phyloP scores from a whole-genome alignment of 1,284 basidiomycete genomes.

The Ceratobasidium sp. region DNA sequence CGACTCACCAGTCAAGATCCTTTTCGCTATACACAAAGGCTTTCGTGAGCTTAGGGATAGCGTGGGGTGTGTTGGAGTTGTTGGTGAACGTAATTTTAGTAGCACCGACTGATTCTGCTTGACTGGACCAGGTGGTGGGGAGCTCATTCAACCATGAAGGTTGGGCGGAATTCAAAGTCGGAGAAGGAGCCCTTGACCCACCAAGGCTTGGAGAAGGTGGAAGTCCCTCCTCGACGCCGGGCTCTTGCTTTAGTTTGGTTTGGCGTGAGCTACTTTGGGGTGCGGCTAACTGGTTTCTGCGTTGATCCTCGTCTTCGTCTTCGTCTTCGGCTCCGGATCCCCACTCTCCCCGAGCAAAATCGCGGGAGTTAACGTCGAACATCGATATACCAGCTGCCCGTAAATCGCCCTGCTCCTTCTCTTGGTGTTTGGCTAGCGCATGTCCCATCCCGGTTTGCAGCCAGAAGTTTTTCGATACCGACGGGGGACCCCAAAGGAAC shows the following conservation, averaged over 20 bases:
- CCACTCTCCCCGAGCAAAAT: slow-evolving; percentile 18
- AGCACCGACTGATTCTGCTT: slow-evolving; percentile 27
- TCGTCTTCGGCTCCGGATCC: neutral
- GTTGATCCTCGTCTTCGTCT: too few species aligned
- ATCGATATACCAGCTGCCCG: neutral
- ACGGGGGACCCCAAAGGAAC: neutral
- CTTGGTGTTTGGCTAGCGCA: neutral
- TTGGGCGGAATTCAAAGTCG: neutral
- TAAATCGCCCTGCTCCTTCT: neutral
- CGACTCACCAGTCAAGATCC: slow-evolving; percentile 32
- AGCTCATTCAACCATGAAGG: slow-evolving; percentile 15
- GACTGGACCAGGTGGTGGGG: slow-evolving; percentile 27
- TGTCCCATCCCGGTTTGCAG: neutral
- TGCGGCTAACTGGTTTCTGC: too few species aligned
- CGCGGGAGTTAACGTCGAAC: slow-evolving; percentile 10
- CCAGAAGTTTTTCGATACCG: slow-evolving; percentile 17
- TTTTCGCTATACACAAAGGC: slow-evolving; percentile 47
- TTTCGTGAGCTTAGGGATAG: slow-evolving; percentile 23
- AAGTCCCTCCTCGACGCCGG: neutral
- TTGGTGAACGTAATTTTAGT: slow-evolving; percentile 35
- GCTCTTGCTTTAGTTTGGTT: neutral
- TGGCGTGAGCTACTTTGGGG: too few species aligned
- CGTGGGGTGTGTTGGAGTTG: slow-evolving; percentile 35
- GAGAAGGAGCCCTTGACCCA: slow-evolving; percentile 2
- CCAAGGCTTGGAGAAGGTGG: slow-evolving; percentile 32